Conservation (phyloP, 495 filamentous ascomycete species). For the Aspergillus hancockii region DNA sequence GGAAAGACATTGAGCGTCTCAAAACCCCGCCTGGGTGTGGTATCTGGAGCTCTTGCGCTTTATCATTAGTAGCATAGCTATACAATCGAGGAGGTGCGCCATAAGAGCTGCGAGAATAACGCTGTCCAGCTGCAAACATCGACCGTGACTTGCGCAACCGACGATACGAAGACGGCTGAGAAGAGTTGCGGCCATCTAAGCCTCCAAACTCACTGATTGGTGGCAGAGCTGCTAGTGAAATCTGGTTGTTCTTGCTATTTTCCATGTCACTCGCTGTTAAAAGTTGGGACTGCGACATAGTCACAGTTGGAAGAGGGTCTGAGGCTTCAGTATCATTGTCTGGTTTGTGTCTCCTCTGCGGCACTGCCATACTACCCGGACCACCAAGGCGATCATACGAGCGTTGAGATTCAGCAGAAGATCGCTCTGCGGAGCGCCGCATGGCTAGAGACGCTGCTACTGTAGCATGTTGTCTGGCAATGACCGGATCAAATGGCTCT, state of each 20-base stretch:
- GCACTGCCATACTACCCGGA: conserved; percentile 41
- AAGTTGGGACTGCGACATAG: neutral
- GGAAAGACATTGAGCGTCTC: conserved; percentile 64
- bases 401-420: conserved; percentile 29
- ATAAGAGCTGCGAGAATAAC: conserved; percentile 31
- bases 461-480: conserved; percentile 63
- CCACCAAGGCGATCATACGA: conserved; percentile 37
- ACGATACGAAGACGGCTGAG: conserved; percentile 72
- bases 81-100: conserved; percentile 20
- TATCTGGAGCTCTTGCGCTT: conserved; percentile 10
- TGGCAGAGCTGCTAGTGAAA: conserved; percentile 29
- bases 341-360: conserved; percentile 27
- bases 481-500: conserved; percentile 53
- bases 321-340: neutral
- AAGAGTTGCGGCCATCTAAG: conserved; percentile 61
- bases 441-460: conserved; percentile 70
- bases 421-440: conserved; percentile 53
- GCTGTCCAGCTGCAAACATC: conserved; percentile 60
- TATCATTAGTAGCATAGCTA: conserved; percentile 10
- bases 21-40: conserved; percentile 34
- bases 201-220: conserved; percentile 39
- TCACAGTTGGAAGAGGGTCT: neutral
- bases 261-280: neutral
- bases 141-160: conserved; percentile 73
- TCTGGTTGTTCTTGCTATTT: conserved; percentile 10